Evolutionary conservation across 495 filamentous ascomycete species (phyloP).

Genomic region (Bryoglossum gracile): DNA sequence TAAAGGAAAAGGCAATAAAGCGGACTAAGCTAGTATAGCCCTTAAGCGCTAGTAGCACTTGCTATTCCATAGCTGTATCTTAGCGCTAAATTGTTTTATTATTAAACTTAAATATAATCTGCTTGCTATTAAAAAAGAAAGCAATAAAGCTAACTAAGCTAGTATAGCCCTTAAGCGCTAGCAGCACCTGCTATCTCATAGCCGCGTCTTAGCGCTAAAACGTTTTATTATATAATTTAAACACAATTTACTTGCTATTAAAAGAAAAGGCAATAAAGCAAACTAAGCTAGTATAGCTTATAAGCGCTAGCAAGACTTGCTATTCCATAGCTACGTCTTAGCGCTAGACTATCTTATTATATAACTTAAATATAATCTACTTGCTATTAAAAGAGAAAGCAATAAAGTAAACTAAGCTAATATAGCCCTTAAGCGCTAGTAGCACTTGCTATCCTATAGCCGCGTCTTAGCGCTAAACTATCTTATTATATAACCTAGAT

Average conservation of each 20-base stretch:
- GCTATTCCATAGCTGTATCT: neutral
- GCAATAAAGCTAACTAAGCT: neutral
- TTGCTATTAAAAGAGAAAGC: too few relatives aligned
- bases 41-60: neutral
- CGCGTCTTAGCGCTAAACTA: neutral
- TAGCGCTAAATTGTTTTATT: neutral
- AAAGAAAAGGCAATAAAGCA: neutral
- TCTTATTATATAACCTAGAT: neutral
- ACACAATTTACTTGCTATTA: neutral
- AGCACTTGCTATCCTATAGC: neutral
- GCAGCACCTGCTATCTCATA: too few relatives aligned
- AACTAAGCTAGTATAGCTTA: neutral
- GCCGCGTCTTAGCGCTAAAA: too few relatives aligned
- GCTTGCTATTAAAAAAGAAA: neutral
- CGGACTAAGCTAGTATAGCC: neutral
- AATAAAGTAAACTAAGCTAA: too few relatives aligned
- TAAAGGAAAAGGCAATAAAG: too few relatives aligned
- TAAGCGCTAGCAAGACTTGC: neutral
- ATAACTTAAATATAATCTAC: neutral
- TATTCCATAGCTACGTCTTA: neutral
- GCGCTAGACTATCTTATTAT: neutral
- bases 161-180: neutral
- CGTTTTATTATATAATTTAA: neutral
- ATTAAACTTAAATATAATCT: neutral
- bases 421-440: too few relatives aligned